A percentile compares a stretch with the other conserved stretches of the same genome.
phyloP scores from a whole-genome alignment of 768 basidiomycete genomes.

The Sutorius australiensis region DNA sequence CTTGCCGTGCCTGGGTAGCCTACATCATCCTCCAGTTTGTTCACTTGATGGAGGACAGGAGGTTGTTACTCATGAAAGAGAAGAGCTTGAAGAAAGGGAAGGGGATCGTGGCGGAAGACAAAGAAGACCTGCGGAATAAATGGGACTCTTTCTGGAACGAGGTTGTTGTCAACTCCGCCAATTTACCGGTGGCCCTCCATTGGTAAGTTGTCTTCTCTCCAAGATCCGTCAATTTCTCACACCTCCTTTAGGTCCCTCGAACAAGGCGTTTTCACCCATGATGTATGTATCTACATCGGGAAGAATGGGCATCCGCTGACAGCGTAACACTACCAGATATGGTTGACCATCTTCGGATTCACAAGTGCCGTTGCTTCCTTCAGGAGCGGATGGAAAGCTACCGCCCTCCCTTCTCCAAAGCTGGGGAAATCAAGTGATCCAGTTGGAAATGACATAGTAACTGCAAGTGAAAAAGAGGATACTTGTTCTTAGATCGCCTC shows the following conservation, averaged over 20 bases:
- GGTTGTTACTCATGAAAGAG: constrained; percentile 52
- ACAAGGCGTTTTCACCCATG: constrained; percentile 61
- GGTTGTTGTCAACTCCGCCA: constrained; percentile 64
- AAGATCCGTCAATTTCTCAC: not conserved
- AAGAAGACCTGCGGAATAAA: constrained; percentile 50
- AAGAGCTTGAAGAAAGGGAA: constrained; percentile 56
- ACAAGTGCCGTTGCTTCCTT: constrained; percentile 58
- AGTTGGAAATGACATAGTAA: not conserved
- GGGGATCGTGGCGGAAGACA: constrained; percentile 49
- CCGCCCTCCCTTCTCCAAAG: constrained; percentile 34
- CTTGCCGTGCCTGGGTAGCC: constrained; percentile 75
- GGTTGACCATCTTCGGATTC: constrained; percentile 40
- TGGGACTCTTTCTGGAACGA: constrained; percentile 73
- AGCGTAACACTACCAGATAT: constrained; percentile 27
- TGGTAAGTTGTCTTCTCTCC: constrained; percentile 48
- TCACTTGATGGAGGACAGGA: constrained; percentile 66
- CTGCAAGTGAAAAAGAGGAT: constrained; percentile 12
- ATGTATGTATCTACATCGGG: constrained; percentile 39
- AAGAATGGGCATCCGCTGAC: constrained; percentile 2
- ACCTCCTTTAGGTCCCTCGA: constrained; percentile 55
- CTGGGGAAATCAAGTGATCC: not conserved
- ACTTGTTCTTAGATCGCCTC: constrained; percentile 6
- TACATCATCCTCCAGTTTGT: constrained; percentile 76
- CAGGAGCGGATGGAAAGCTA: constrained; percentile 69
- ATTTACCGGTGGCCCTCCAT: constrained; percentile 81